phyloP scores from a whole-genome alignment of 2,329 filamentous ascomycete species.

The Colletotrichum incanum region DNA sequence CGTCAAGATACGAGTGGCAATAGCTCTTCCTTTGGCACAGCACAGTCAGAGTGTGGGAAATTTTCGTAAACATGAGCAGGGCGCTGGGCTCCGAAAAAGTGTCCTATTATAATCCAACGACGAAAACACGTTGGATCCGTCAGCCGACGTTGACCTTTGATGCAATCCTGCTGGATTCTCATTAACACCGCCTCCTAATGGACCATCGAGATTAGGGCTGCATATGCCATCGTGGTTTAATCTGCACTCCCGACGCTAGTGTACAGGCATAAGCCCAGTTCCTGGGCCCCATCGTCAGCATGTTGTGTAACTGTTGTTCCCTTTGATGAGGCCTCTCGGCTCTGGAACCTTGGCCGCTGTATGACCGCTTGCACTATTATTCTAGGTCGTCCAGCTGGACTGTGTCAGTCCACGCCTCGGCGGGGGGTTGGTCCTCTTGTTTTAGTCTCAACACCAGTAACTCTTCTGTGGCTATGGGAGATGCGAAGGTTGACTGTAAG shows the following conservation, averaged over 20 bases:
- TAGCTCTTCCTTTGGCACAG: conserved; percentile 3
- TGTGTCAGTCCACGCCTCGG: background rate
- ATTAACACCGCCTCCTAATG: conserved; percentile 30
- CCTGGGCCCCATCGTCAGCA: conserved; percentile 15
- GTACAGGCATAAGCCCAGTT: conserved; percentile 39
- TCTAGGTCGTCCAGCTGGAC: background rate
- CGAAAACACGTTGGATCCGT: conserved; percentile 17
- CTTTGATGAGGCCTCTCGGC: background rate
- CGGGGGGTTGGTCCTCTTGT: background rate
- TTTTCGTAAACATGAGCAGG: conserved; percentile 14
- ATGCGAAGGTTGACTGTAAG: background rate
- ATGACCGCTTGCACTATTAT: background rate
- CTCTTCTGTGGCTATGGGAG: background rate
- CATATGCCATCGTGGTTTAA: conserved; percentile 41
- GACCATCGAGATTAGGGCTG: conserved; percentile 39
- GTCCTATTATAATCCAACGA: conserved; percentile 1
- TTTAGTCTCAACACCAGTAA: background rate
- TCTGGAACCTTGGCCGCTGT: background rate
- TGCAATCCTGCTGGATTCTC: conserved; percentile 18
- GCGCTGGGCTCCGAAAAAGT: background rate
- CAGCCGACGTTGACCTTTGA: conserved; percentile 32
- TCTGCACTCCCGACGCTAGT: conserved; percentile 37
- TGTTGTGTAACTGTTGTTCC: conserved; percentile 23
- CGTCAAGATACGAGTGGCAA: conserved; percentile 5
- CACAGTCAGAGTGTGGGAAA: background rate